Evolutionary conservation across 2,329 filamentous ascomycete genomes (phyloP).

Genomic region (Fusarium sororula): DNA sequence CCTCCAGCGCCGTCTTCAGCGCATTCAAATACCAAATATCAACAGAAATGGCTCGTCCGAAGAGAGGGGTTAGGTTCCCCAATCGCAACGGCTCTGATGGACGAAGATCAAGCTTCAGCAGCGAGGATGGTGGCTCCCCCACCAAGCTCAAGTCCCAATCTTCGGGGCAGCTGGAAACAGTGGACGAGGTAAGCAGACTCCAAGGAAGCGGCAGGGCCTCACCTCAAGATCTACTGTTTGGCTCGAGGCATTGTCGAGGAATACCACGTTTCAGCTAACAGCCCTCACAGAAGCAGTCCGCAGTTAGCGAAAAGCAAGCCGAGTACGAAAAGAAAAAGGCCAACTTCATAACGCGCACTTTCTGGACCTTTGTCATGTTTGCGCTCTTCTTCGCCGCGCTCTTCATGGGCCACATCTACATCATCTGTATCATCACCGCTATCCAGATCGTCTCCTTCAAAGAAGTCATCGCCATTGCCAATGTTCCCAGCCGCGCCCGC

Average conservation of each 20-base stretch:
- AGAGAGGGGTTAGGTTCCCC: constrained; percentile 65
- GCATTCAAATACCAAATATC: constrained; percentile 2
- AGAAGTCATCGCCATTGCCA: constrained; percentile 97
- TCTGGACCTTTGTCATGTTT: constrained; percentile 99
- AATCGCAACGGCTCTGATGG: constrained; percentile 59
- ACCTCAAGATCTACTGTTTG: not conserved
- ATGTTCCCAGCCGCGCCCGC: constrained; percentile 89
- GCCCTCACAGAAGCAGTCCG: constrained; percentile 52
- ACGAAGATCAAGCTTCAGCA: constrained; percentile 76
- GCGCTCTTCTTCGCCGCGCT: constrained; percentile 88
- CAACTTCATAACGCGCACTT: constrained; percentile 94
- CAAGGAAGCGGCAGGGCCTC: not conserved
- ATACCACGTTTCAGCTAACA: not conserved
- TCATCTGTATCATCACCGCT: constrained; percentile 90
- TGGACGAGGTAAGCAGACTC: constrained; percentile 47
- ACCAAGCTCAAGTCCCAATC: constrained; percentile 42
- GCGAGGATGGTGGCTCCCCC: constrained; percentile 60
- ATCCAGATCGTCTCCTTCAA: constrained; percentile 98
- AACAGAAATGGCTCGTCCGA: constrained; percentile 49
- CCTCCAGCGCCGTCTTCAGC: not conserved
- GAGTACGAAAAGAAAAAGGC: constrained; percentile 99
- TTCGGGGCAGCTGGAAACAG: constrained; percentile 45
- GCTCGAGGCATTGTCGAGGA: not conserved
- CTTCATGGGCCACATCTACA: constrained; percentile 97
- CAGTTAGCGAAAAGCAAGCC: constrained; percentile 53